Evolutionary conservation across 1,284 basidiomycete species (phyloP), one percentile per base, ranked within the genome.

Genomic region (Meripilus lineatus): DNA sequence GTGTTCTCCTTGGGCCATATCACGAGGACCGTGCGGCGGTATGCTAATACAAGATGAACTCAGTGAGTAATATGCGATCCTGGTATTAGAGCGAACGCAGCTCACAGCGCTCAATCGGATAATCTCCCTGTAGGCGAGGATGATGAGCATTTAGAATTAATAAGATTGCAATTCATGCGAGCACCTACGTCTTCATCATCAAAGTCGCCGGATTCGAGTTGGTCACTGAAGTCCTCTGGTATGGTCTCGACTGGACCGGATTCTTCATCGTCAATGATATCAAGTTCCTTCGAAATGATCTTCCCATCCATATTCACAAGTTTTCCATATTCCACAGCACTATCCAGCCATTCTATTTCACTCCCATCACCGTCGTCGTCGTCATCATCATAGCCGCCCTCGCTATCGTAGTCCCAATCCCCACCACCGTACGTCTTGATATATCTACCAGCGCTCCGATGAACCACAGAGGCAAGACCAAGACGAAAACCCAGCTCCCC

Each of bases 101-200:
- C 38, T 38, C 37, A 52, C 49, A 56, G 8, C 52, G 50, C 17
- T 52, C 46, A 2, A 56, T 24, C 4, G 48, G 40, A 3, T 49
- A 53, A 24, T 41, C 53, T 2, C 41, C 42, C 56, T 58, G 37
- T 5, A 23, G 26, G 44, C 41, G 18, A 49, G 24, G 20, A 1
- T 11, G 38, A 30, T 41, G 15, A 7, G 32, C 4, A 13, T 44
- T 25, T 38, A 4, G 17, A 50, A 58, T 20, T 38, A 60, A 69
- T 39, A 46, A 73, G 71, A 54, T 72, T 71, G 18, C 67, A n/a
- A n/a, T n/a, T 70, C 48, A 59, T 61, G 44, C 69, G 71, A 7
- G 66, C 68, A 43, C 69, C 67, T 38, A 68, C 69, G 2, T 70
- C 64, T 38, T 60, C 49, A 1, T 69, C 57, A 47, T 74, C 69